Base-by-base conservation (phyloP, 768 basidiomycete species). In the Leccinum obscurum region DNA sequence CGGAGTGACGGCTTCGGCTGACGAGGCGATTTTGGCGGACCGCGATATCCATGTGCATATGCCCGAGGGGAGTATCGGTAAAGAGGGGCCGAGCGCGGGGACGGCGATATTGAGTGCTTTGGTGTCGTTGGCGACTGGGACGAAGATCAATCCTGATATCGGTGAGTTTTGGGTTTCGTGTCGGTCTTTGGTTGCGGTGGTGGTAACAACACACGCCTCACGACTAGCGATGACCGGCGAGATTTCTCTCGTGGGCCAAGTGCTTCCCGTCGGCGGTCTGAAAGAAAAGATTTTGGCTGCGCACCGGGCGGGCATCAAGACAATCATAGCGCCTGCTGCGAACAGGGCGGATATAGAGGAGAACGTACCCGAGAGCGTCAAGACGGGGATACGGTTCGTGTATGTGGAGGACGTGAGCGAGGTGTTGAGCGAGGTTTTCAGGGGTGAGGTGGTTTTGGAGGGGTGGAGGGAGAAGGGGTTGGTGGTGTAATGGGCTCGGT, bases 241-340 rank as follows among this genome's bases (percentile, higher is more conserved):
- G 75, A 94, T 99, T 58, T 94, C 95, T 2, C 86, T 99, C 15
- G 89, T 95, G 0, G 97, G 97, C 0, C 94, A 97, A 75, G 96
- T 99, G 9, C 82, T 97, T 1, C 93, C 96, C 3, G 96, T 99
- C 10, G 96, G 96, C 8, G 96, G 96, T 0, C 76, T 98, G 63
- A 98, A 97, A 78, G 92, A 93, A 78, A 95, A 97, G 81, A 94
- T 96, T 62, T 83, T 98, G 2, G 96, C 96, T 1, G 96, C 97
- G 0, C 97, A 99, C 71, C 87, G 97, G 17, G 94, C 97, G 1
- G 95, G 94, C 3, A 97, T 98, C 80, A 95, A 90, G 77, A 95
- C 89, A 0, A 90, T 94, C 66, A 74, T 95, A 7, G 90, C 90
- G 0, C 93, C 94, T 0, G 87, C 83, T 28, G 95, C 91, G 3